Evolutionary conservation across 2,329 filamentous ascomycete genomes (phyloP).

Genomic region (Aureobasidium leucospermi): DNA sequence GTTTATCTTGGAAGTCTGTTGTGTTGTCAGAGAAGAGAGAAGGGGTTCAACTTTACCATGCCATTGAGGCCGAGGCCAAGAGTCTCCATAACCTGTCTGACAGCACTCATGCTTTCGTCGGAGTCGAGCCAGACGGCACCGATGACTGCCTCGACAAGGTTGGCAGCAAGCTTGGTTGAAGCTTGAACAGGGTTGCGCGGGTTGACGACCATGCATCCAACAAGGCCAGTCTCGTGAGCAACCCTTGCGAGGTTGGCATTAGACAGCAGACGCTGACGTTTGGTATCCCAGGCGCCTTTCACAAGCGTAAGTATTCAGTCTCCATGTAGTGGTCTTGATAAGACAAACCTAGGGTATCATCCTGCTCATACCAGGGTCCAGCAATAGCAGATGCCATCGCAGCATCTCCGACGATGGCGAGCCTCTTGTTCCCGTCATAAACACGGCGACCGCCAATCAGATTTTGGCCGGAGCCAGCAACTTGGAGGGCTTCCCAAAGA

Average conservation of each 20-base stretch:
- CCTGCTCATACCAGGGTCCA: not conserved
- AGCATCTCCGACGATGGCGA: not conserved
- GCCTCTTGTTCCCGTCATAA: constrained; percentile 1
- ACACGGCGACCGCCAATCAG: not conserved
- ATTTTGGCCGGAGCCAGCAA: not conserved
- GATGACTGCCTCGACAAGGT: not conserved
- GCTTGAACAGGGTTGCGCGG: not conserved
- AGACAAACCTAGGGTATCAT: not conserved
- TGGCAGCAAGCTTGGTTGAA: not conserved
- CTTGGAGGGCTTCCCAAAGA: constrained; percentile 6
- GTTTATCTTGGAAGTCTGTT: not conserved
- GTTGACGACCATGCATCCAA: not conserved
- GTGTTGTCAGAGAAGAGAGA: not conserved
- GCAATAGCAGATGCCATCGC: not conserved
- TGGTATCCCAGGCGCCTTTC: not conserved
- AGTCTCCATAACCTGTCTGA: not conserved
- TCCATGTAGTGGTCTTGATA: not conserved
- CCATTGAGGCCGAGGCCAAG: not conserved
- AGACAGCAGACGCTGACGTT: not conserved
- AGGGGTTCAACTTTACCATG: not conserved
- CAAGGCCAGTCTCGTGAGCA: not conserved
- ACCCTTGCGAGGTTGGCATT: not conserved
- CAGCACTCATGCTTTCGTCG: not conserved
- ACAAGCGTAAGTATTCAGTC: not conserved
- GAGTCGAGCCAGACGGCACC: not conserved